phyloP scores from a whole-genome alignment of 2,329 filamentous ascomycete species.

The Fragosphaeria purpurea region DNA sequence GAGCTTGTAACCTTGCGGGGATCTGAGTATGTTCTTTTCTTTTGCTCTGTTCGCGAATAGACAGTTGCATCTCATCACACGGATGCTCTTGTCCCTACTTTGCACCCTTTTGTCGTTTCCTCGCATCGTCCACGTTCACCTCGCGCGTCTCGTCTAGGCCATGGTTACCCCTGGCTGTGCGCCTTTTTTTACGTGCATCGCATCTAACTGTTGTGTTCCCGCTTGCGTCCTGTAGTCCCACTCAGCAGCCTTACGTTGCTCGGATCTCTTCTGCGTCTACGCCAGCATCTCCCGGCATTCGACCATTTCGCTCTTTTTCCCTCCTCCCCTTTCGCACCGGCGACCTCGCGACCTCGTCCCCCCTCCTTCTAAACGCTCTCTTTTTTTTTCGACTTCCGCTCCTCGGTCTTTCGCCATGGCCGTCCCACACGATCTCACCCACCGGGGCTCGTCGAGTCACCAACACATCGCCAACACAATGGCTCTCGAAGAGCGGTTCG shows the following conservation, averaged over 20 bases:
- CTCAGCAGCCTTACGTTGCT: too few species aligned
- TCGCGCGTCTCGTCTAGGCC: too few species aligned
- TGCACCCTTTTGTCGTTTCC: neutral
- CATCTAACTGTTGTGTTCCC: neutral
- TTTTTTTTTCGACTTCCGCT: neutral
- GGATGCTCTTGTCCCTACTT: neutral
- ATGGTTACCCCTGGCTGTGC: neutral
- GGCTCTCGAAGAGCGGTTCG: constrained; percentile 85
- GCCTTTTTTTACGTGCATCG: neutral
- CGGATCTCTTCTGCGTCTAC: too few species aligned
- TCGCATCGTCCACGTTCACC: too few species aligned
- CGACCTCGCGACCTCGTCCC: neutral
- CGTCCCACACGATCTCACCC: constrained; percentile 62
- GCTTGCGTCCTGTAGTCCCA: neutral
- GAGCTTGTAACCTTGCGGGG: constrained; percentile 6
- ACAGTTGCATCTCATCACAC: neutral
- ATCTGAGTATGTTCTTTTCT: constrained; percentile 6
- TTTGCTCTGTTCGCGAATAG: too few species aligned
- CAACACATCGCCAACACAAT: constrained; percentile 32
- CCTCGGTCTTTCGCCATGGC: constrained; percentile 49
- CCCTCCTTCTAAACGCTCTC: neutral
- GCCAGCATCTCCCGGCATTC: neutral
- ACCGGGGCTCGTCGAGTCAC: constrained; percentile 52
- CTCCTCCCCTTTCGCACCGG: neutral
- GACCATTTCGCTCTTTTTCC: constrained; percentile 3